Conservation (phyloP, 2,329 filamentous ascomycete genomes). For the Monosporascus sp. region DNA sequence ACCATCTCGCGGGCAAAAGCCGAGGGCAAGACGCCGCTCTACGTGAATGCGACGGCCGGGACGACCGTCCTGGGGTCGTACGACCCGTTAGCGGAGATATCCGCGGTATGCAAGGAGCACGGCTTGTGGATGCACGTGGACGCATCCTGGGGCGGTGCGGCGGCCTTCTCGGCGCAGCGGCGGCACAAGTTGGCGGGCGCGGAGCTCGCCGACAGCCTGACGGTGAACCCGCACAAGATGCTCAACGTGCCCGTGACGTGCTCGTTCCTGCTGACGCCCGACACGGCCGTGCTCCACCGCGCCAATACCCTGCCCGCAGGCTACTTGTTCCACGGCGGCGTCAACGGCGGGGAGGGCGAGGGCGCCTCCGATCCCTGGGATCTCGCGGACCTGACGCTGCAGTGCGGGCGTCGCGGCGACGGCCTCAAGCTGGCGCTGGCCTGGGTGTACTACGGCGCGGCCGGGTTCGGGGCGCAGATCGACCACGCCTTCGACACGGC, state of each 20-base stretch:
- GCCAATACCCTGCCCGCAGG: slow-evolving; percentile 85
- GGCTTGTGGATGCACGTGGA: slow-evolving; percentile 91
- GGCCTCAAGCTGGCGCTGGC: slow-evolving; percentile 79
- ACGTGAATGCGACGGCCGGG: slow-evolving; percentile 92
- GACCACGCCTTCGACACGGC: slow-evolving; percentile 71
- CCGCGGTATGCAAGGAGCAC: slow-evolving; percentile 45
- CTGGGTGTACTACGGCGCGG: slow-evolving; percentile 83
- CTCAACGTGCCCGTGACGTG: slow-evolving; percentile 86
- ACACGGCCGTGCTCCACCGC: slow-evolving; percentile 69
- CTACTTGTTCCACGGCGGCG: slow-evolving; percentile 69
- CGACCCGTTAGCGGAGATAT: slow-evolving; percentile 72
- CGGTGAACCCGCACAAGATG: slow-evolving; percentile 97
- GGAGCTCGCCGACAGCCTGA: slow-evolving; percentile 73
- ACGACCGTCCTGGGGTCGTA: slow-evolving; percentile 90
- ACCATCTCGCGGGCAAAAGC: slow-evolving; percentile 56
- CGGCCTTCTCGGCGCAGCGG: slow-evolving; percentile 67
- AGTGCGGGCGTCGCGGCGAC: slow-evolving; percentile 86
- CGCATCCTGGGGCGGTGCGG: slow-evolving; percentile 82
- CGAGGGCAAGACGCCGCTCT: slow-evolving; percentile 77
- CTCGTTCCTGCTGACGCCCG: slow-evolving; percentile 76
- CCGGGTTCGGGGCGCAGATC: slow-evolving; percentile 65
- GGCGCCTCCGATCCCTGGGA: slow-evolving; percentile 65
- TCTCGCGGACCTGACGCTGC: slow-evolving; percentile 84
- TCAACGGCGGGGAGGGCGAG: slow-evolving; percentile 32
- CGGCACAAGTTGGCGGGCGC: slow-evolving; percentile 61